Percentiles rank a stretch among this genome's conserved stretches.
Evolutionary conservation across 225 moss, liverwort and hornwort genomes (phyloP).

Genomic region (Marchantia paleacea): DNA sequence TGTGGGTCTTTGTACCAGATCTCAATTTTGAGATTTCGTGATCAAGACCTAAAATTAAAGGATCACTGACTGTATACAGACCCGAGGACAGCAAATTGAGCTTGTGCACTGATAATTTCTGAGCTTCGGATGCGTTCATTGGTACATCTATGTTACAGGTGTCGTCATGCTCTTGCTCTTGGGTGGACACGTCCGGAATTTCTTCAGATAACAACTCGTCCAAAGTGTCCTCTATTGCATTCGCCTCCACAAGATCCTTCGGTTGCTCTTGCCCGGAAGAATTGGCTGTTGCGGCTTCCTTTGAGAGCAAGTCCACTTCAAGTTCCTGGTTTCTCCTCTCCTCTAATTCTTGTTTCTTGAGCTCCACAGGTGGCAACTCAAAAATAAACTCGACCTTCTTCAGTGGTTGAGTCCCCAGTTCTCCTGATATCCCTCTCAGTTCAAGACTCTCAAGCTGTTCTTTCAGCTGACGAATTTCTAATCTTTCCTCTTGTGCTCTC

Average conservation of each 20-base stretch:
- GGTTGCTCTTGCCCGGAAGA: neutral
- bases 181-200: neutral
- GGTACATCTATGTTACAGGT: neutral
- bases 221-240: neutral
- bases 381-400: neutral
- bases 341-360: neutral
- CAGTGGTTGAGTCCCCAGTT: neutral
- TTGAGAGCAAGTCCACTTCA: neutral
- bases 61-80: conserved; percentile 30
- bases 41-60: conserved; percentile 31
- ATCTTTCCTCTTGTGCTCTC: conserved; percentile 47
- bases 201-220: neutral
- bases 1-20: conserved; percentile 7
- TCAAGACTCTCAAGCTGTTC: conserved; percentile 50
- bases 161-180: neutral
- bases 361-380: neutral
- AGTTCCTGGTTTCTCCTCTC: neutral
- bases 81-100: conserved; percentile 32
- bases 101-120: conserved; percentile 12
- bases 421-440: conserved; percentile 26
- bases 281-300: neutral
- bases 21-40: conserved; percentile 31
- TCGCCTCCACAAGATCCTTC: neutral
- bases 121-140: conserved; percentile 16
- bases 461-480: conserved; percentile 47